Evolutionary conservation across 805 yeast species (phyloP).

Genomic region (Ogataea pini): DNA sequence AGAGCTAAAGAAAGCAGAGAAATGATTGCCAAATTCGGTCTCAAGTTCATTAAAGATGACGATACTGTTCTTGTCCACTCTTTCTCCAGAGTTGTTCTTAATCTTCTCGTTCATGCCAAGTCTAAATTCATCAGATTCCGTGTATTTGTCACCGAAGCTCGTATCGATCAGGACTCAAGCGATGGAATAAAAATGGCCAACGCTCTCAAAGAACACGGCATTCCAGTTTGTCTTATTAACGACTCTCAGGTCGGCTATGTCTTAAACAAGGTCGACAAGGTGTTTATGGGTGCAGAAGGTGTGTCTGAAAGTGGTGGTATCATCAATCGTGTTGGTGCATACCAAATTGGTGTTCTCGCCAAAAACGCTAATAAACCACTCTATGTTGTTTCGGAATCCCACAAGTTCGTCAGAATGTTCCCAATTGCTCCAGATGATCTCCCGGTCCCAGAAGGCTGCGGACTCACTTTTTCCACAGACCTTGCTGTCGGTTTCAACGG

Average conservation of each 20-base stretch:
- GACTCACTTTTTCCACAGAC: conserved; percentile 46
- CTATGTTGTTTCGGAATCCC: conserved; percentile 92
- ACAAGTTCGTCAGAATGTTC: conserved; percentile 93
- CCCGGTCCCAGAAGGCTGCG: conserved; percentile 52
- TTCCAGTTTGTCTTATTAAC: conserved; percentile 85
- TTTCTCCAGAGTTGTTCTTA: conserved; percentile 84
- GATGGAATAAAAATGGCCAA: conserved; percentile 77
- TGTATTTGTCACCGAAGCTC: conserved; percentile 90
- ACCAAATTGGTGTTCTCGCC: conserved; percentile 91
- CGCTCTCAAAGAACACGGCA: conserved; percentile 63
- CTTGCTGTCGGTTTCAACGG: conserved; percentile 35
- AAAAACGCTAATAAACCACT: conserved; percentile 88
- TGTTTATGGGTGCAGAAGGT: conserved; percentile 97
- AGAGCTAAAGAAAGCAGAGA: conserved; percentile 90
- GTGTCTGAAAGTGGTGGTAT: conserved; percentile 99
- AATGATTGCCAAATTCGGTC: conserved; percentile 84
- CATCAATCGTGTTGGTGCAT: conserved; percentile 91
- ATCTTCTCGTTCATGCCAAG: conserved; percentile 74
- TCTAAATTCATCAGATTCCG: conserved; percentile 78
- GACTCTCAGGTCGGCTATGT: conserved; percentile 95
- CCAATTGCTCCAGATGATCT: conserved; percentile 92
- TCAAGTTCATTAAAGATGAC: conserved; percentile 89
- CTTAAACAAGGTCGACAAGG: conserved; percentile 87
- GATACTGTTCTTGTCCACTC: conserved; percentile 91
- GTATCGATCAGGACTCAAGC: conserved; percentile 77